A percentile compares a stretch with the other conserved stretches of the same genome.
phyloP scores from a whole-genome alignment of 1,139 yeast genomes.

The Magnusiomyces magnusii region DNA sequence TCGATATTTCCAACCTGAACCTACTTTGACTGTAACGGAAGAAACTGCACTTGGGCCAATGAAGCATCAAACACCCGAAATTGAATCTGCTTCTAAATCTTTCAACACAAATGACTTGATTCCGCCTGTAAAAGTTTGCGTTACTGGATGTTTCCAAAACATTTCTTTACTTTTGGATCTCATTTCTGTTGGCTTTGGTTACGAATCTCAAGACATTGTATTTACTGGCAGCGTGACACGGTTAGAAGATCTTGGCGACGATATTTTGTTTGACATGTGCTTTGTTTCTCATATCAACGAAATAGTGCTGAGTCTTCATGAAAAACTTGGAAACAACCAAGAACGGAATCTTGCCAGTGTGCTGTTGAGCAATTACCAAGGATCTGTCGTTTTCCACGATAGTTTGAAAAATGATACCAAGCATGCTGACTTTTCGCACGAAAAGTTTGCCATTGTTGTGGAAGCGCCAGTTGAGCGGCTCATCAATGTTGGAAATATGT shows the following conservation, averaged over 20 bases:
- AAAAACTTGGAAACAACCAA: neutral
- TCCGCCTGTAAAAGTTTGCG: slow-evolving; percentile 1
- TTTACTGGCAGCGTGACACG: neutral
- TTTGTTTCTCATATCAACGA: neutral
- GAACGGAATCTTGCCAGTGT: neutral
- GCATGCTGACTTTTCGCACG: slow-evolving; percentile 8
- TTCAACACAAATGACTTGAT: neutral
- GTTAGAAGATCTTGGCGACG: neutral
- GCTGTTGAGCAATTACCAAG: slow-evolving; percentile 7
- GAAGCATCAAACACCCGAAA: neutral
- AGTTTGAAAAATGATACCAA: slow-evolving; percentile 9
- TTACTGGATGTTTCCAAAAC: slow-evolving; percentile 1
- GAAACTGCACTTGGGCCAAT: too few relatives aligned
- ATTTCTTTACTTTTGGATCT: neutral
- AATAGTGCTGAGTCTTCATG: neutral
- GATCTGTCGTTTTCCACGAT: slow-evolving; percentile 12
- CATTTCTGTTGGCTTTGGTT: neutral
- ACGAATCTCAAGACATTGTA: neutral
- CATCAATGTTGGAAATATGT: slow-evolving; percentile 6
- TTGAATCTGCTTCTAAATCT: neutral
- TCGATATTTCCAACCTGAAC: neutral
- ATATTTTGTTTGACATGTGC: neutral
- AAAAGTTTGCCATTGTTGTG: slow-evolving; percentile 10
- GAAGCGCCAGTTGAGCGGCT: slow-evolving; percentile 13
- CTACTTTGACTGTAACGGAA: too few relatives aligned